Conservation (phyloP, 257 asterid species). For the Leptodermis oblonga region DNA sequence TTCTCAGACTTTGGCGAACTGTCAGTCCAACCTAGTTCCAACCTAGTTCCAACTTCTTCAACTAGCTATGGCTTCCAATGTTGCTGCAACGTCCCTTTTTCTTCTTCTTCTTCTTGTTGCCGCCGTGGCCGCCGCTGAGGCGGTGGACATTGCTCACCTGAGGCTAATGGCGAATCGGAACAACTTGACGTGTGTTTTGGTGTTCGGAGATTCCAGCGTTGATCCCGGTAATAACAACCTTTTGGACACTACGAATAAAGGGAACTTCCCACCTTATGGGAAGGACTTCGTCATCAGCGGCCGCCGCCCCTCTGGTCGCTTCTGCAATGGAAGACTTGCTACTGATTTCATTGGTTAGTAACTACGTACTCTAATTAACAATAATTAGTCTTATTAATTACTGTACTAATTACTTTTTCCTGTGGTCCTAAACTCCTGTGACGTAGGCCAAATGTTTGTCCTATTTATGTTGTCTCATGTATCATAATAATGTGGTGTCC, state of each 20-base stretch:
- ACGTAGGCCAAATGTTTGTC: no score
- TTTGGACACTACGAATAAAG: slow-evolving; percentile 25
- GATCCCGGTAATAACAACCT: slow-evolving; percentile 58
- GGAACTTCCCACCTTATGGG: slow-evolving; percentile 48
- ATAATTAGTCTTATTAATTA: background rate
- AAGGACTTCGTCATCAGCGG: slow-evolving; percentile 29
- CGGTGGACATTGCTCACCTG: slow-evolving; percentile 17
- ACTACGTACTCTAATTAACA: no score
- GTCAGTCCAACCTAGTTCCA: no score
- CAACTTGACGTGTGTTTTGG: slow-evolving; percentile 38
- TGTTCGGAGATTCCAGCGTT: slow-evolving; percentile 58
- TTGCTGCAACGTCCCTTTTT: background rate
- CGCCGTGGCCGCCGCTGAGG: slow-evolving; percentile 14
- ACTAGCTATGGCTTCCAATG: no score
- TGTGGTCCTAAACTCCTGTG: no score
- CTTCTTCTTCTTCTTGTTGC: background rate
- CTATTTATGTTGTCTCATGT: no score
- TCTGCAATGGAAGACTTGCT: slow-evolving; percentile 43
- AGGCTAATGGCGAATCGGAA: slow-evolving; percentile 33
- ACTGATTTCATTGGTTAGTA: slow-evolving; percentile 42
- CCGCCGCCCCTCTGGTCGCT: slow-evolving; percentile 43
- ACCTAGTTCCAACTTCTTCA: background rate
- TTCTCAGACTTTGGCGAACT: no score
- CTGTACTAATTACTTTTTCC: background rate
- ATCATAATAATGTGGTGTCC: no score